A percentile compares a stretch with the other conserved stretches of the same genome.
These are phyloP conservation scores for Globisporangium carolinianum DNA, from an alignment of 352 stramenopile species.

Conservation along the genomic window DNA sequence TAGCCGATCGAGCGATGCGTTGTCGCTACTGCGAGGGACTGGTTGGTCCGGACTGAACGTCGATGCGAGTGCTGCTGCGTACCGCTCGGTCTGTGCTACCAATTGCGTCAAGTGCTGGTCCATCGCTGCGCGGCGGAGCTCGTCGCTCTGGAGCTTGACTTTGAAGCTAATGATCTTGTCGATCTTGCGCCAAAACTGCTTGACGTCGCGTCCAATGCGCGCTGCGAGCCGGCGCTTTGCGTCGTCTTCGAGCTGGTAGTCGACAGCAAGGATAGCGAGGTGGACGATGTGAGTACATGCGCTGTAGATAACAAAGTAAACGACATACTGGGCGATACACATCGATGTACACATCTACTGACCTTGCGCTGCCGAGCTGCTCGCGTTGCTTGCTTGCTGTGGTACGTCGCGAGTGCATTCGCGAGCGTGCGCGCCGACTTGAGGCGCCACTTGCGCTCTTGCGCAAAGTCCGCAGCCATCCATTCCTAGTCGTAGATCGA, in stretches of 20 bases:
- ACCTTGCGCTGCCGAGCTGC: slow-evolving; percentile 32
- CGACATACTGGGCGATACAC: no score
- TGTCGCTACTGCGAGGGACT: no score
- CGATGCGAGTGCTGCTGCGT: slow-evolving; percentile 81
- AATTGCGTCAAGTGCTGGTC: slow-evolving; percentile 94
- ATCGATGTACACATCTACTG: not conserved
- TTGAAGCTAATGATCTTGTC: slow-evolving; percentile 98
- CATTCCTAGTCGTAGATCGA: slow-evolving; percentile 44
- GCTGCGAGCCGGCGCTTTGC: slow-evolving; percentile 47
- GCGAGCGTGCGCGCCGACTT: slow-evolving; percentile 69
- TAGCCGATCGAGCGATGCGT: no score
- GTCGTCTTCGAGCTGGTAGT: slow-evolving; percentile 31
- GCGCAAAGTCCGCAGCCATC: slow-evolving; percentile 91
- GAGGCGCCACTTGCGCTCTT: slow-evolving; percentile 85
- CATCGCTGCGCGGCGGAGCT: slow-evolving; percentile 88
- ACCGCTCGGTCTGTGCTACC: slow-evolving; percentile 95
- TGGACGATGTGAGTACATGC: not conserved
- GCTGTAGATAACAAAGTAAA: no score
- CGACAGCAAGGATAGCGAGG: not conserved
- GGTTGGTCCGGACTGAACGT: slow-evolving; percentile 26
- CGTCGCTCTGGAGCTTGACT: slow-evolving; percentile 91
- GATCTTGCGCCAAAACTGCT: slow-evolving; percentile 96
- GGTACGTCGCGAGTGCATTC: slow-evolving; percentile 49
- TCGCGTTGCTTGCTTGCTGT: slow-evolving; percentile 37
- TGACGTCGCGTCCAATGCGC: slow-evolving; percentile 84